Conservation (phyloP, 2,329 filamentous ascomycete genomes). For the Colletotrichum neosansevieriae region DNA sequence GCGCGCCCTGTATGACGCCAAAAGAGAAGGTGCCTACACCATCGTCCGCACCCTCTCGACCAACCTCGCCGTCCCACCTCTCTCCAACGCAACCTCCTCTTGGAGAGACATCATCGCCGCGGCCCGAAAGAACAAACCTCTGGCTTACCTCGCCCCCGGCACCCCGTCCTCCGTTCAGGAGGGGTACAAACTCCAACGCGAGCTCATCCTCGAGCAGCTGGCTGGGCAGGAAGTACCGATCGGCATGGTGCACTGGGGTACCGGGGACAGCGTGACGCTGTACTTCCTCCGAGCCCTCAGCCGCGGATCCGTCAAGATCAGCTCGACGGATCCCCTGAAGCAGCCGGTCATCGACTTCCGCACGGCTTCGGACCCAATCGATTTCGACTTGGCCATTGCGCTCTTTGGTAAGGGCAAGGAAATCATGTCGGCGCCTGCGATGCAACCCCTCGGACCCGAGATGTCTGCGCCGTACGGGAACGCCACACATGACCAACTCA, state of each 20-base stretch:
- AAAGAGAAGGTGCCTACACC: slow-evolving; percentile 48
- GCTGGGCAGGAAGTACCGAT: slow-evolving; percentile 44
- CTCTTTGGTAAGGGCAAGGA: slow-evolving; percentile 48
- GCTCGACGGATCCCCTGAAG: slow-evolving; percentile 48
- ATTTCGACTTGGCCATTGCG: slow-evolving; percentile 50
- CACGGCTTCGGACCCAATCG: slow-evolving; percentile 53
- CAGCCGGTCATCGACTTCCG: slow-evolving; percentile 55
- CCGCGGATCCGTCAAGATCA: slow-evolving; percentile 54
- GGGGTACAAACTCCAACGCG: slow-evolving; percentile 53
- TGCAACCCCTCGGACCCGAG: slow-evolving; percentile 46
- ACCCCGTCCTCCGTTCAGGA: slow-evolving; percentile 50
- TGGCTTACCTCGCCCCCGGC: slow-evolving; percentile 46
- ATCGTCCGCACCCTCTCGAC: slow-evolving; percentile 46
- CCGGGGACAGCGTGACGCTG: slow-evolving; percentile 46
- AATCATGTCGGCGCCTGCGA: slow-evolving; percentile 48
- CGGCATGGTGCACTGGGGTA: slow-evolving; percentile 50
- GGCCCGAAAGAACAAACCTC: slow-evolving; percentile 47
- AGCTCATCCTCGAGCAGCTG: slow-evolving; percentile 47
- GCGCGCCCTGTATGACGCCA: slow-evolving; percentile 47
- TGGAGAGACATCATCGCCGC: slow-evolving; percentile 44
- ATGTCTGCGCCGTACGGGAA: slow-evolving; percentile 47
- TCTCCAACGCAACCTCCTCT: slow-evolving; percentile 49
- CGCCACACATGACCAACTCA: slow-evolving; percentile 46
- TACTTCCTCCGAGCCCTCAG: slow-evolving; percentile 53
- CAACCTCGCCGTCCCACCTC: slow-evolving; percentile 49